Percentiles rank a stretch among this genome's conserved stretches.
phyloP scores from a whole-genome alignment of 2,329 filamentous ascomycete genomes.

The Ophiostoma ulmi region DNA sequence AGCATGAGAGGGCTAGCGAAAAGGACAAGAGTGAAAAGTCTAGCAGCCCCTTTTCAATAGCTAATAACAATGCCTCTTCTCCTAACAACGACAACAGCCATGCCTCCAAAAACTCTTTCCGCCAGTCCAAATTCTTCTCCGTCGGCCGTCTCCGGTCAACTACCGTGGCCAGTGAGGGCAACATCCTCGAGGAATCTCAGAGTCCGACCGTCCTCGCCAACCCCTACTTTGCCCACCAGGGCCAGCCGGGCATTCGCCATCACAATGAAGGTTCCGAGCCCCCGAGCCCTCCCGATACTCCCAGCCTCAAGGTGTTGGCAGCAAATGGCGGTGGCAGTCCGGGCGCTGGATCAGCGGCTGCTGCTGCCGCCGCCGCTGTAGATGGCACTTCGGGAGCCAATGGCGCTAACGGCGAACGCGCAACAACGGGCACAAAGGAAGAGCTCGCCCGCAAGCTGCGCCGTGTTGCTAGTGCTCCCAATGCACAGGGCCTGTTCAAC shows the following conservation, averaged over 20 bases:
- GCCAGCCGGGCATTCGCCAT: conserved; percentile 85
- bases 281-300: conserved; percentile 86
- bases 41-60: conserved; percentile 13
- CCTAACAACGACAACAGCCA: conserved; percentile 23
- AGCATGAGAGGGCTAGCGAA: conserved; percentile 15
- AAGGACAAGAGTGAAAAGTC: conserved; percentile 16
- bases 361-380: conserved; percentile 15
- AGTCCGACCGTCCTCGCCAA: conserved; percentile 93
- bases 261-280: conserved; percentile 92
- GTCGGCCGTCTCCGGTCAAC: conserved; percentile 83
- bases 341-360: conserved; percentile 30
- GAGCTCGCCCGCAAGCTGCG: conserved; percentile 88
- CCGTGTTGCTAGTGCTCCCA: conserved; percentile 91
- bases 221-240: conserved; percentile 95
- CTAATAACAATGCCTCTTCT: conserved; percentile 10
- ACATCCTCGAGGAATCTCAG: conserved; percentile 78
- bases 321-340: conserved; percentile 54
- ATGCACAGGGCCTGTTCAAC: conserved; percentile 85
- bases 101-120: conserved; percentile 57
- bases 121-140: conserved; percentile 84
- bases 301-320: conserved; percentile 67
- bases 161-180: conserved; percentile 88
- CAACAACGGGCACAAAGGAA: conserved; percentile 78
- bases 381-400: background rate
- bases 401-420: conserved; percentile 60